Base-by-base conservation (phyloP, 495 filamentous ascomycete species). In the Hypoxylon fuscum region DNA sequence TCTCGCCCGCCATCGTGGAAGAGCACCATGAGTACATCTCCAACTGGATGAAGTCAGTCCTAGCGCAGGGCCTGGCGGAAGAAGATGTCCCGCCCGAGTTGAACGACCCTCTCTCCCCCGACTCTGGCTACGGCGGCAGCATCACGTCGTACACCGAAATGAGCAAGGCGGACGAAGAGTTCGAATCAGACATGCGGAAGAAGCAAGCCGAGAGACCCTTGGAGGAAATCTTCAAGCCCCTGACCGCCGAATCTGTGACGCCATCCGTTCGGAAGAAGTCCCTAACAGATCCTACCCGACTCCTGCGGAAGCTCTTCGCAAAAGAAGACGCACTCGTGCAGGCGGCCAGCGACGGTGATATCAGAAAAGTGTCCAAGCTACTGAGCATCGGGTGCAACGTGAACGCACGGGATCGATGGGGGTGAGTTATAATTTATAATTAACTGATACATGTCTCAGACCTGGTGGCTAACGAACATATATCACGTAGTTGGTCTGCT, bases 1-100 rank as follows among this genome's bases (percentile, higher is more conserved):
- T 77, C 17, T 70, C 63, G 18, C 46, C 61, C 31, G 42, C 63
- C 6, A 62, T 69, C 38, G 63, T 75, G 37, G 66, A 76, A 6
- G 72, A 74, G 6, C 66, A 77, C 18, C 62, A 65, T 27, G 54
- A 61, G 0, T 75, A 71, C 38, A 75, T 78, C 25, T 59, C 68
- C 3, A 41, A 44, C 11, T 74, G 69, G 68, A 55, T 76, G 27
- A 59, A 59, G 12, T 51, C 52, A 1, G 62, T 68, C 9, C 54
- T 73, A 11, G 25, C 46, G 17, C 58, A 48, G 17, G 74, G 70
- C n/a, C 62, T 58, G 3, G 64, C 68, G 11, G 62, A 71, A 22
- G 72, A 74, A 51, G 23, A 64, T 18, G 21, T 20, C 1, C 29
- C 23, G 17, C 40, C 40, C 32, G 37, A 40, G 17, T 5, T 41